Evolutionary conservation across 805 yeast species (phyloP).

Genomic region (Teunomyces panamensis): DNA sequence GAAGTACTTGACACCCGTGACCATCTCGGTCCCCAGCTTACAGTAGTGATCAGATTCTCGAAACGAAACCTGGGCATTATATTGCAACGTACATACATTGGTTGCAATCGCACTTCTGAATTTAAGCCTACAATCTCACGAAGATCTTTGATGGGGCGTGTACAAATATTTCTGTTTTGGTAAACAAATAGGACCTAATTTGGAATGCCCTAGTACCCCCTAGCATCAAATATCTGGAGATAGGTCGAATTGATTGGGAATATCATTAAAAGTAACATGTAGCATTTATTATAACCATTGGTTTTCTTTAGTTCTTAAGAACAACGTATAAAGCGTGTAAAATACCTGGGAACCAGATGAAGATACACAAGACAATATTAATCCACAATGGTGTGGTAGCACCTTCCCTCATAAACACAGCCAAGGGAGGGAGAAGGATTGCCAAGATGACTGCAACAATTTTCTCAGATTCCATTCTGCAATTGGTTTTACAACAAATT

Average conservation of each 20-base stretch:
- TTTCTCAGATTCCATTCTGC: slow-evolving; percentile 39
- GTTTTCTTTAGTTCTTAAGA: slow-evolving; percentile 21
- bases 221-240: neutral
- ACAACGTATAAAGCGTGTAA: slow-evolving; percentile 71
- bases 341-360: slow-evolving; percentile 77
- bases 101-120: too few species aligned
- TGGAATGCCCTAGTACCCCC: neutral
- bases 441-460: slow-evolving; percentile 45
- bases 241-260: neutral
- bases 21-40: too few species aligned
- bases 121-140: too few species aligned
- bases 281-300: neutral
- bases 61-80: too few species aligned
- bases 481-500: neutral
- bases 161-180: too few species aligned
- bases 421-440: slow-evolving; percentile 68
- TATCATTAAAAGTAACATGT: neutral
- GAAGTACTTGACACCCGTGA: neutral
- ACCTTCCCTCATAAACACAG: slow-evolving; percentile 70
- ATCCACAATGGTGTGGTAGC: slow-evolving; percentile 61
- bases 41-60: too few species aligned
- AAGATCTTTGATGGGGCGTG: too few species aligned
- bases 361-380: slow-evolving; percentile 59
- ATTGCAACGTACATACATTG: too few species aligned
- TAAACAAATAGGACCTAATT: too few species aligned